Percentiles rank a stretch among this genome's conserved stretches.
Conservation (phyloP, 208 protist genomes). For the Leishmania turanica region DNA sequence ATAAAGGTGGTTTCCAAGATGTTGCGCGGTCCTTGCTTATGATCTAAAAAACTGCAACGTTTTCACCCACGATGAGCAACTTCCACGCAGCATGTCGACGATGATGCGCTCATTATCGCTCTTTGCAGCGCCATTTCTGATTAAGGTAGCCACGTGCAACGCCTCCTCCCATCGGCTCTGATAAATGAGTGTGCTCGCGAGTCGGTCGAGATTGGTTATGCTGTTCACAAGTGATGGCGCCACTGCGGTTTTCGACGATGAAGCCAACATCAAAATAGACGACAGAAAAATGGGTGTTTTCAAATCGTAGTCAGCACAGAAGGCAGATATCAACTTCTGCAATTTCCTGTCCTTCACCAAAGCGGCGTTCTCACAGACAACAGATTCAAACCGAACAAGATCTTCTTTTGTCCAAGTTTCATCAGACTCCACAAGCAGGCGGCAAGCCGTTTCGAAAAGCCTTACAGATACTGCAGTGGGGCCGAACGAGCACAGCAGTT, state of each 20-base stretch:
- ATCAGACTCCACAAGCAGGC: slow-evolving; percentile 6
- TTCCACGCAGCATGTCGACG: slow-evolving; percentile 9
- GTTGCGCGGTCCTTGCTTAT: not conserved
- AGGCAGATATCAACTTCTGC: slow-evolving; percentile 22
- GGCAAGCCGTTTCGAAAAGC: slow-evolving; percentile 19
- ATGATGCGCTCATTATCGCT: slow-evolving; percentile 21
- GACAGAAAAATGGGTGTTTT: slow-evolving; percentile 22
- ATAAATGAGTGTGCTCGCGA: slow-evolving; percentile 12
- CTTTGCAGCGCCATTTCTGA: not conserved
- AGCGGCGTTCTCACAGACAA: slow-evolving; percentile 11
- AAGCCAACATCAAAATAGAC: not conserved
- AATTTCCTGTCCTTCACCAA: slow-evolving; percentile 7
- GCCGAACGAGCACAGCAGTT: slow-evolving; percentile 3
- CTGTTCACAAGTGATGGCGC: not conserved
- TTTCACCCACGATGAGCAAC: slow-evolving; percentile 18
- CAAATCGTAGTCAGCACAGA: slow-evolving; percentile 33
- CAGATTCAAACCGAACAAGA: slow-evolving; percentile 14
- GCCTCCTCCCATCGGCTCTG: slow-evolving; percentile 32
- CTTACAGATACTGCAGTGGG: slow-evolving; percentile 4
- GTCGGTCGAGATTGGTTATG: slow-evolving; percentile 29
- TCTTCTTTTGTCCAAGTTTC: not conserved
- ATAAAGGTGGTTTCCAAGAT: not conserved
- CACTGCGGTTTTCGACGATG: not conserved
- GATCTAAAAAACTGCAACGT: slow-evolving; percentile 28
- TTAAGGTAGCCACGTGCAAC: slow-evolving; percentile 16